phyloP scores from a whole-genome alignment of 2,329 filamentous ascomycete genomes.

The Aspergillus fijiensis region DNA sequence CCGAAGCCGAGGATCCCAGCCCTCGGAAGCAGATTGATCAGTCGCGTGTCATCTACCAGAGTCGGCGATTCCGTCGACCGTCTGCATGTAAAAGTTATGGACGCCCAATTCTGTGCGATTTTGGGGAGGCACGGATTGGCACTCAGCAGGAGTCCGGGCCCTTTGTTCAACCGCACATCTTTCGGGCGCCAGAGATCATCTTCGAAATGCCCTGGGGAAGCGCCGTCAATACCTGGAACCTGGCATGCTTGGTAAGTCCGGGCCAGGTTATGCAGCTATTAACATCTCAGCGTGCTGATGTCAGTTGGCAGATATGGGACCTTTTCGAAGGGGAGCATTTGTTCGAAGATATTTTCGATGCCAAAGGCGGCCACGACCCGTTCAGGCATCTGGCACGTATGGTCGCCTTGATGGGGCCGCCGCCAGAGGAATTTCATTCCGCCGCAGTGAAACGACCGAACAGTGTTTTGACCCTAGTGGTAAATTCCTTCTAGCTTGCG shows the following conservation, averaged over 20 bases:
- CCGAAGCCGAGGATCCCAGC: too few relatives aligned
- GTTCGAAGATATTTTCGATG: constrained; percentile 37
- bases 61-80: too few relatives aligned
- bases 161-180: too few relatives aligned
- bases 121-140: too few relatives aligned
- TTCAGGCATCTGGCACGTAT: constrained; percentile 30
- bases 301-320: constrained; percentile 46
- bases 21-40: too few relatives aligned
- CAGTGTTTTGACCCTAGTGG: constrained; percentile 29
- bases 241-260: constrained; percentile 48
- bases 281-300: constrained; percentile 8
- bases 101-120: too few relatives aligned
- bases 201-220: constrained; percentile 48
- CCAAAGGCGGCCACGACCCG: constrained; percentile 23
- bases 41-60: too few relatives aligned
- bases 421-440: constrained; percentile 26
- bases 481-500: neutral
- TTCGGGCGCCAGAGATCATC: constrained; percentile 39
- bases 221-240: constrained; percentile 53
- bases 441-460: constrained; percentile 28
- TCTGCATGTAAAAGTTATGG: too few relatives aligned
- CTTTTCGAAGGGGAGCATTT: constrained; percentile 48
- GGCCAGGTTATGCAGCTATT: constrained; percentile 3
- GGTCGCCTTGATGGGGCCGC: constrained; percentile 29
- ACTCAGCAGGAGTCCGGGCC: too few relatives aligned